Percentiles rank a stretch among this genome's conserved stretches.
phyloP scores from a whole-genome alignment of 306 rosid species.

The Fagus sylvatica region DNA sequence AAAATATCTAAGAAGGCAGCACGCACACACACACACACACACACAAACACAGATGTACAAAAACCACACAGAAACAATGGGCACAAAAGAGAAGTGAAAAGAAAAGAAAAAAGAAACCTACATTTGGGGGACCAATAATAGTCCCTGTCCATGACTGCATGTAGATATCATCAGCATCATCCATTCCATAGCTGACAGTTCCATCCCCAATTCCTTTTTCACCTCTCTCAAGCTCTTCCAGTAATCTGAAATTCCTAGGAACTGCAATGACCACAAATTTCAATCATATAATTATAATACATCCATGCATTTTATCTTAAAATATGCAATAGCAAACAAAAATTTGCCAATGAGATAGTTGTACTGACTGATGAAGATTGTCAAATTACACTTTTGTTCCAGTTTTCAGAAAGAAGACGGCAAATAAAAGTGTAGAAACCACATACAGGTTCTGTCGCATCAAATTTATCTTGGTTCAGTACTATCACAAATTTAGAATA shows the following conservation, averaged over 20 bases:
- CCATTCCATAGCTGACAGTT: slow-evolving; percentile 99
- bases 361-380: neutral
- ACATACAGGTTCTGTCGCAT: neutral
- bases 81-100: neutral
- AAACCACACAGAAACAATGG: neutral
- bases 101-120: slow-evolving; percentile 33
- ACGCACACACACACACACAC: neutral
- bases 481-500: neutral
- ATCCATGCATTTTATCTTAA: neutral
- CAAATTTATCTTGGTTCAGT: neutral
- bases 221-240: slow-evolving; percentile 99
- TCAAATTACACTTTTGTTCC: slow-evolving; percentile 3
- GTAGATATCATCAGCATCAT: slow-evolving; percentile 90
- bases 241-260: slow-evolving; percentile 91
- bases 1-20: neutral
- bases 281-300: slow-evolving; percentile 4
- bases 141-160: slow-evolving; percentile 99
- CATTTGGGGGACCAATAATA: slow-evolving; percentile 91
- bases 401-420: neutral
- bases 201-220: slow-evolving; percentile 99
- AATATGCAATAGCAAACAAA: neutral
- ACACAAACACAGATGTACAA: neutral
- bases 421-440: neutral
- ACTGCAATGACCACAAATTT: slow-evolving; percentile 45
- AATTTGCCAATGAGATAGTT: neutral